phyloP scores from a whole-genome alignment of 116 monocot species.

The Iris pallida region DNA sequence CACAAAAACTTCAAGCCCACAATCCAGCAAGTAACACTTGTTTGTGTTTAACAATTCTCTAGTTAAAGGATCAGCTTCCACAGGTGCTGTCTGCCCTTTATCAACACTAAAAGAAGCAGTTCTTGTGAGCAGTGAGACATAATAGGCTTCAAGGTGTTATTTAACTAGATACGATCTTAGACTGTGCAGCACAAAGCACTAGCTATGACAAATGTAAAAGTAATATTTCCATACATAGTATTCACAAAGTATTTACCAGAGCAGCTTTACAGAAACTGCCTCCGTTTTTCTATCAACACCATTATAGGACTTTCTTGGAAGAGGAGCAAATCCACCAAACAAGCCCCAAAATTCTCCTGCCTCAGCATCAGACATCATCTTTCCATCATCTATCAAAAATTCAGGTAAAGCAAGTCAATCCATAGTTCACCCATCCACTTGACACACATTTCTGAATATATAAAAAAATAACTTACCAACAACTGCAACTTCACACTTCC shows the following conservation, averaged over 20 bases:
- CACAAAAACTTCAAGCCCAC: conserved; percentile 52
- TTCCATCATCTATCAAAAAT: conserved; percentile 39
- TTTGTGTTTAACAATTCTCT: conserved; percentile 51
- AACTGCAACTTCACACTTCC: conserved; percentile 73
- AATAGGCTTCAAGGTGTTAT: background rate
- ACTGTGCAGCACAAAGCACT: background rate
- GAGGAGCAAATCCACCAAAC: conserved; percentile 82
- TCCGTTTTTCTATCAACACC: conserved; percentile 27
- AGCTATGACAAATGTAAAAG: background rate
- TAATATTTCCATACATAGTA: background rate
- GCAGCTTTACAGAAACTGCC: conserved; percentile 31
- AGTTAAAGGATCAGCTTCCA: conserved; percentile 34
- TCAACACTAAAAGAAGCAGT: conserved; percentile 34
- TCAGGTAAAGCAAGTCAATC: background rate
- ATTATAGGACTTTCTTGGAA: conserved; percentile 45
- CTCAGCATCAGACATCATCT: conserved; percentile 74
- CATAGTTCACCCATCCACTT: background rate
- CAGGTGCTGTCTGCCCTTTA: conserved; percentile 37
- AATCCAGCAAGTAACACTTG: conserved; percentile 61
- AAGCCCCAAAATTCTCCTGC: conserved; percentile 77
- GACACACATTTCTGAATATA: background rate
- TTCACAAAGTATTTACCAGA: conserved; percentile 34
- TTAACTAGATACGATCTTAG: conserved; percentile 34
- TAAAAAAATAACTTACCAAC: conserved; percentile 49
- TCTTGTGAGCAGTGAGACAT: background rate